Conservation (phyloP, 140 eudicot species). For the Cichorium intybus region DNA sequence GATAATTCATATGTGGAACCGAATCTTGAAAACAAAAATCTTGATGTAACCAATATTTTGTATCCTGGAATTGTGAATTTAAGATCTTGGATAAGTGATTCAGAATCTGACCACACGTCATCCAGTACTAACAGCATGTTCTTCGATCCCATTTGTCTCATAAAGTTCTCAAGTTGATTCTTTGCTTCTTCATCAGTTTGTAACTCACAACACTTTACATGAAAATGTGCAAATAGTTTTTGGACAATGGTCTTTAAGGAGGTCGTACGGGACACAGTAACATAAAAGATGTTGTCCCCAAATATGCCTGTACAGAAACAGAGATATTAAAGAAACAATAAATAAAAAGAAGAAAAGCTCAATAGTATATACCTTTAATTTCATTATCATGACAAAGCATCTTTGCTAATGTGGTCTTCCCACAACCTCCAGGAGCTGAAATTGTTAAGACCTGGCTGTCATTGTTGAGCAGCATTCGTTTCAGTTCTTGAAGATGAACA, state of each 20-base stretch:
- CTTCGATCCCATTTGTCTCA: slow-evolving; percentile 22
- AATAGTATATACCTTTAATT: slow-evolving; percentile 32
- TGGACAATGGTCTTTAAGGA: slow-evolving; percentile 33
- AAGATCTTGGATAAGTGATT: slow-evolving; percentile 30
- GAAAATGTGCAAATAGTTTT: slow-evolving; percentile 29
- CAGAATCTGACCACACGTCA: slow-evolving; percentile 48
- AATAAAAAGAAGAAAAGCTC: neutral
- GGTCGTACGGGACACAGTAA: slow-evolving; percentile 35
- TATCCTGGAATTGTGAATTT: slow-evolving; percentile 32
- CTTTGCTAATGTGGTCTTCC: slow-evolving; percentile 49
- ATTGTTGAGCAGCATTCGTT: slow-evolving; percentile 24
- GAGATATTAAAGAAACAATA: neutral
- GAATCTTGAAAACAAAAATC: slow-evolving; percentile 35
- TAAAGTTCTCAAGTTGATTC: slow-evolving; percentile 30
- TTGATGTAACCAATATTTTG: slow-evolving; percentile 50
- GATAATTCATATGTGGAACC: slow-evolving; percentile 28
- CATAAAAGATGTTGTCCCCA: slow-evolving; percentile 42
- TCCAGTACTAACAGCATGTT: slow-evolving; percentile 45
- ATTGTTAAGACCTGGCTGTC: slow-evolving; percentile 26
- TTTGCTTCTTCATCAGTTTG: slow-evolving; percentile 51
- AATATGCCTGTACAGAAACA: slow-evolving; percentile 24
- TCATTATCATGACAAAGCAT: slow-evolving; percentile 45
- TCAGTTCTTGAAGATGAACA: slow-evolving; percentile 34
- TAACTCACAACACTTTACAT: slow-evolving; percentile 19
- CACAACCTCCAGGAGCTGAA: slow-evolving; percentile 66